A percentile compares a stretch with the other conserved stretches of the same genome.
Evolutionary conservation across 1,284 basidiomycete species (phyloP).

Genomic region (Leccinum pachyderme): DNA sequence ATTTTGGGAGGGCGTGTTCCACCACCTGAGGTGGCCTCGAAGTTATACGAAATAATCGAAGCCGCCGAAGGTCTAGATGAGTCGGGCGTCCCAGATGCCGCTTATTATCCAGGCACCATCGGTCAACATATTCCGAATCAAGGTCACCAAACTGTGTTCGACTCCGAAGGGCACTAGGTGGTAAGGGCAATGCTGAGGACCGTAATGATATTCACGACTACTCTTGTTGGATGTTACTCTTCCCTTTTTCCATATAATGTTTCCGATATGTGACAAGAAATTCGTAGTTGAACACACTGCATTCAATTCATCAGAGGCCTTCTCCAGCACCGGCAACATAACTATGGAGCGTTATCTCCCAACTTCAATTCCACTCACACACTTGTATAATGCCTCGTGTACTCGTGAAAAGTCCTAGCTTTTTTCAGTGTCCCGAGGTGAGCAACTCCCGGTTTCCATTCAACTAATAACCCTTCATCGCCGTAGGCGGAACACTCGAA

Average conservation of each 20-base stretch:
- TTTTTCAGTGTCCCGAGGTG: no score
- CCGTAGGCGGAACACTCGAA: no score
- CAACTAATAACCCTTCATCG: no score
- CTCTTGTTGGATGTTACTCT: not conserved
- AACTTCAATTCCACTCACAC: no score
- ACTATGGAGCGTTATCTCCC: no score
- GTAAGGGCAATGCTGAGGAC: not conserved
- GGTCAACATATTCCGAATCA: conserved; percentile 60
- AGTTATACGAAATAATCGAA: conserved; percentile 94
- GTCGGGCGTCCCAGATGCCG: conserved; percentile 71
- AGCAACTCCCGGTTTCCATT: no score
- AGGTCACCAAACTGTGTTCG: conserved; percentile 62
- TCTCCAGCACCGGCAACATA: no score
- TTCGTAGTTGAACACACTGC: no score
- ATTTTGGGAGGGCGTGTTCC: conserved; percentile 92
- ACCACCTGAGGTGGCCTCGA: conserved; percentile 92
- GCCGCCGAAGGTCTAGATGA: conserved; percentile 81
- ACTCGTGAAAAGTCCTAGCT: no score
- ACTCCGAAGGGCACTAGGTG: conserved; percentile 49
- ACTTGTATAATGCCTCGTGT: no score
- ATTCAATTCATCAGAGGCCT: no score
- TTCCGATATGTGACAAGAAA: conserved; percentile 8
- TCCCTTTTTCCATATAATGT: conserved; percentile 4
- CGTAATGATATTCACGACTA: conserved; percentile 3
- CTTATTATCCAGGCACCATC: conserved; percentile 73